These are phyloP conservation scores for Mangifera indica DNA, from an alignment of 345 rosid genomes.

Conservation along the genomic window DNA sequence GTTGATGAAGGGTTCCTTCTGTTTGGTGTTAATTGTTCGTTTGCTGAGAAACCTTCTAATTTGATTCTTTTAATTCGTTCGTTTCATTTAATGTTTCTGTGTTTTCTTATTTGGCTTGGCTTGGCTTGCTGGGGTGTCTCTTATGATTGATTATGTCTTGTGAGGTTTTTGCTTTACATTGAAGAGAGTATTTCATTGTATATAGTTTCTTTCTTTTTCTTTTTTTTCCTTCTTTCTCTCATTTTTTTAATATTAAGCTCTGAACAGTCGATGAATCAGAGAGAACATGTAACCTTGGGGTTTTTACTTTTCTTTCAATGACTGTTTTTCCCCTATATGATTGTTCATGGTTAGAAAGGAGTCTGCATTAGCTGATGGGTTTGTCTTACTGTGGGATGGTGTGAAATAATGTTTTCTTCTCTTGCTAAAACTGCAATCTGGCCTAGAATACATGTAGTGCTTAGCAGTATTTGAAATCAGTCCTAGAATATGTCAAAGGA, in stretches of 20 bases:
- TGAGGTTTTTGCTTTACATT: background rate
- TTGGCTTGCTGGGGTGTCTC: slow-evolving; percentile 6
- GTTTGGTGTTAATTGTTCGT: slow-evolving; percentile 1
- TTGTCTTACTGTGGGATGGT: too few species aligned
- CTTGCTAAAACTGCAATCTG: too few species aligned
- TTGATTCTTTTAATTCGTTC: background rate
- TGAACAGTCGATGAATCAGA: background rate
- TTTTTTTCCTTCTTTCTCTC: too few species aligned
- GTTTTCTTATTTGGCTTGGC: background rate
- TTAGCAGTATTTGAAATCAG: too few species aligned
- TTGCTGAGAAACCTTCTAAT: too few species aligned
- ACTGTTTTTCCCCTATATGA: background rate
- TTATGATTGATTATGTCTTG: background rate
- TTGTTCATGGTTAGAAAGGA: too few species aligned
- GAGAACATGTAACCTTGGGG: background rate
- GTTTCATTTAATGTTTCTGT: background rate
- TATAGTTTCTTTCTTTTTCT: background rate
- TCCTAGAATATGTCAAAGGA: too few species aligned
- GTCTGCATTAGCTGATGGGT: too few species aligned
- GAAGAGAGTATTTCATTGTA: background rate
- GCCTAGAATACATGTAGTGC: too few species aligned
- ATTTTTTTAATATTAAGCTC: background rate
- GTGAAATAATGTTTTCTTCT: too few species aligned
- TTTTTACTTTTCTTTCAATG: background rate
- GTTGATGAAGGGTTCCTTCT: background rate